Base-by-base conservation (phyloP, 2,329 filamentous ascomycete species). In the Fusarium pseudocircinatum region DNA sequence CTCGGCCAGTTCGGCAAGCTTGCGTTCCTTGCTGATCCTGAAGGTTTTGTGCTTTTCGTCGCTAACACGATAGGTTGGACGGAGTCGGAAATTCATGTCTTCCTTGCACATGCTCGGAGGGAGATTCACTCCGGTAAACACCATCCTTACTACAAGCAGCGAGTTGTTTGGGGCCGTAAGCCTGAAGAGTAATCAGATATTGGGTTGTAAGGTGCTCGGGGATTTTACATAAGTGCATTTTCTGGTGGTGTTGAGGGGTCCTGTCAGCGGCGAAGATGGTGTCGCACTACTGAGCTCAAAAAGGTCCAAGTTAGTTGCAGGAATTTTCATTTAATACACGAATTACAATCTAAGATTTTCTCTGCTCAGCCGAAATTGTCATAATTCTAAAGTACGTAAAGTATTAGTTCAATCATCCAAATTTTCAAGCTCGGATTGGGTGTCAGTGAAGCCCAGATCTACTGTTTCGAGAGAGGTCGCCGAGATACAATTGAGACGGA, bases 61-160 rank as follows among this genome's bases (percentile, higher is more conserved):
- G 64, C 64, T 0, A 67, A 67, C 6, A 67, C 64, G 0, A 67
- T 67, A 6, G 64, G 64, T 4, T 67, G 64, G 64, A 30, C 34
- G 3, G 64, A 67, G 18, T 40, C 63, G 1, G 53, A 67, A 18
- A 52, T 67, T 2, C 64, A 67, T 9, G 53, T 67, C 9, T 67
- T 26, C 18, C 53, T 67, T 32, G 64, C 64, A 6, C 64, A 67
- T 24, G 53, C 39, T 24, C 63, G 64, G 5, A 34, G 20, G 13
- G 64, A 67, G 34, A 47, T 67, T 18, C 18, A 67, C 3, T 67
- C 64, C 0, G 64, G 64, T 0, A 67, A 67, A 7, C 34, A 61
- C 1, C 64, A 67, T 37, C 52, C 64, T 2, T 67, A 67, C 22
- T 67, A 53, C 7, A 61, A 47, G 12, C 64, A 67, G 28, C 64